A percentile compares a stretch with the other conserved stretches of the same genome.
These are phyloP conservation scores for Cercospora citrullina DNA, from an alignment of 2,329 filamentous ascomycete genomes.

Conservation along the genomic window DNA sequence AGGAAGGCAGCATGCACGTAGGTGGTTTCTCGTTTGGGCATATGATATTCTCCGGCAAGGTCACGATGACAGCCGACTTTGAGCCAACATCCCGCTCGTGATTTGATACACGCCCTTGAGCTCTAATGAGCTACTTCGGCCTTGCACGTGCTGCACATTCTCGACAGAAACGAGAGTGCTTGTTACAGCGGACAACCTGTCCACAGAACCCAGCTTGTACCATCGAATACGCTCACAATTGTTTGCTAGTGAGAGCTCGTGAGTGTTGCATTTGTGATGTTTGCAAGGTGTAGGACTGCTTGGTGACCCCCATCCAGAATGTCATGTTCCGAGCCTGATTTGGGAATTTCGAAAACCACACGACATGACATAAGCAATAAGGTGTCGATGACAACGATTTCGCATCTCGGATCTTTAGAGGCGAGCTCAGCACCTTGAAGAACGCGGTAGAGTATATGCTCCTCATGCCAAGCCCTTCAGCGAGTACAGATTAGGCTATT, in stretches of 20 bases:
- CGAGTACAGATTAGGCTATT: slow-evolving; percentile 2
- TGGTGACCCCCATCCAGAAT: background rate
- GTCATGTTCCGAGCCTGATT: background rate
- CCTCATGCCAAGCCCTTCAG: slow-evolving; percentile 1
- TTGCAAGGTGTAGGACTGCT: background rate
- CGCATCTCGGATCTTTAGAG: background rate
- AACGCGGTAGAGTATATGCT: background rate
- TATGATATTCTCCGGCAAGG: background rate
- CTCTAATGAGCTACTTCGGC: background rate
- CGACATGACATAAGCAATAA: background rate
- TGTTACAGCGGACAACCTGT: background rate
- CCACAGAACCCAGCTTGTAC: background rate
- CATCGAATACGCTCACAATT: background rate
- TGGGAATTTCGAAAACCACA: background rate
- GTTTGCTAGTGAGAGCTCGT: background rate
- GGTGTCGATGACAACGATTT: background rate
- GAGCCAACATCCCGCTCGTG: background rate
- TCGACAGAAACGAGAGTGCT: background rate
- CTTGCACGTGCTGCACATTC: background rate
- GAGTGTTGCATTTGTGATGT: background rate
- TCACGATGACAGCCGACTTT: background rate
- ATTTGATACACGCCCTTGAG: background rate
- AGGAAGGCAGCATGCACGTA: background rate
- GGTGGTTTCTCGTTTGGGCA: background rate
- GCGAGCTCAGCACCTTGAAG: background rate